Evolutionary conservation across 2,329 filamentous ascomycete species (phyloP), one percentile per base, ranked within the genome.

Genomic region (Botryotinia narcissicola): DNA sequence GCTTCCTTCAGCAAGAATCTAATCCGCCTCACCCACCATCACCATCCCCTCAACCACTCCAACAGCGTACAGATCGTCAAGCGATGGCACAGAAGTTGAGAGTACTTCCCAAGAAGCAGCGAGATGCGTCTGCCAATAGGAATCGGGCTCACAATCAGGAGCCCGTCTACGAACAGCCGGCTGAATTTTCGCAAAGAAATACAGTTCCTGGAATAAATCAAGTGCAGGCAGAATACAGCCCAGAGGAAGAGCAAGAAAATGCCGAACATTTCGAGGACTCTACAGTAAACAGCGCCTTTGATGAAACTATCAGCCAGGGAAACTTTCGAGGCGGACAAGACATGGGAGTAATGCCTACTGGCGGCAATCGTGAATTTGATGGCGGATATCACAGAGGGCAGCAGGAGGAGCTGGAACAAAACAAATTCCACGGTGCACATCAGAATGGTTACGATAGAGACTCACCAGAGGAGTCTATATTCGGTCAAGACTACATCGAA

Each of bases 291-390:
- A 44, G 44, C 4, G 22, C 69, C n/a, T 73, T 73, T 20, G 71
- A 73, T 61, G 51, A 69, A 16, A 73, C 71, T 22, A 25, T 69
- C 29, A 73, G 71, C 32, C 48, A 70, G 32, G 14, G n/a, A 16
- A 67, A 40, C 22, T 44, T 66, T 67, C 10, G 18, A 44, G 40
- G n/a, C 25, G 32, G 42, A 12, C 69, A 71, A 20, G 44, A 46
- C 25, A 51, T 46, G 10, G 35, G 4, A 54, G 44, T 3, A 6
- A 54, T 32, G n/a, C n/a, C 51, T 18, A 57, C 51, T 40, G 25
- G 20, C 35, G 42, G 16, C 42, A 61, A 51, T 40, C 51, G n/a
- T 25, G 54, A 44, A 22, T n/a, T 48, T 51, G 64, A 68, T 42
- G 25, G 37, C 4, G 46, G 37, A 59, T 44, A 57, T 67, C 7